These are phyloP conservation scores for Pseudotsuga menziesii DNA, from an alignment of 75 land plant species.

Conservation along the genomic window DNA sequence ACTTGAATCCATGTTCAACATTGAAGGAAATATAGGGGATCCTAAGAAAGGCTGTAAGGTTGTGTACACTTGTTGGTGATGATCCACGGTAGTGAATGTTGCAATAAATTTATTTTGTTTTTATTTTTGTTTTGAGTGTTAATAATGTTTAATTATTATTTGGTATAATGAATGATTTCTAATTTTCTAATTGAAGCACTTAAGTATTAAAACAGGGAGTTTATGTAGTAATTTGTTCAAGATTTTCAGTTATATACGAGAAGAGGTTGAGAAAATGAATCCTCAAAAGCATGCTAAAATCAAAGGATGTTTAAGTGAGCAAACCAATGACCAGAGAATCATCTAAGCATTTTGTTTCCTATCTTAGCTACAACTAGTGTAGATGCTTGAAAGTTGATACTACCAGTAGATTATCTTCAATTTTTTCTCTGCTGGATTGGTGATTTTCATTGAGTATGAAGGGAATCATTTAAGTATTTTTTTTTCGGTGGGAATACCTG, in stretches of 20 bases:
- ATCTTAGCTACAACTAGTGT: background rate
- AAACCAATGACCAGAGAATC: background rate
- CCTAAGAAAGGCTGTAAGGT: no score
- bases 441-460: background rate
- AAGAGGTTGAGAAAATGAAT: no score
- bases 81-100: no score
- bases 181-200: background rate
- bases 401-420: background rate
- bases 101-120: constrained; percentile 7
- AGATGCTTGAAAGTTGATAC: background rate
- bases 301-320: no score
- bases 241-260: no score
- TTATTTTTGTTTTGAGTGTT: background rate
- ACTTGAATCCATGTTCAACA: no score
- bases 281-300: no score
- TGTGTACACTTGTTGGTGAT: no score
- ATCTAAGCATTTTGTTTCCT: background rate
- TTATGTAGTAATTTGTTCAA: no score
- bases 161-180: background rate
- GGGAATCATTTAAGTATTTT: background rate
- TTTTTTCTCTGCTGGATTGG: background rate
- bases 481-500: background rate
- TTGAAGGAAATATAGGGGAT: no score
- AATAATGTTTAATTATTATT: background rate
- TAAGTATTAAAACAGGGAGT: background rate